A percentile compares a stretch with the other conserved stretches of the same genome.
Conservation (phyloP, 1,139 yeast genomes). For the Pichia cactophila region DNA sequence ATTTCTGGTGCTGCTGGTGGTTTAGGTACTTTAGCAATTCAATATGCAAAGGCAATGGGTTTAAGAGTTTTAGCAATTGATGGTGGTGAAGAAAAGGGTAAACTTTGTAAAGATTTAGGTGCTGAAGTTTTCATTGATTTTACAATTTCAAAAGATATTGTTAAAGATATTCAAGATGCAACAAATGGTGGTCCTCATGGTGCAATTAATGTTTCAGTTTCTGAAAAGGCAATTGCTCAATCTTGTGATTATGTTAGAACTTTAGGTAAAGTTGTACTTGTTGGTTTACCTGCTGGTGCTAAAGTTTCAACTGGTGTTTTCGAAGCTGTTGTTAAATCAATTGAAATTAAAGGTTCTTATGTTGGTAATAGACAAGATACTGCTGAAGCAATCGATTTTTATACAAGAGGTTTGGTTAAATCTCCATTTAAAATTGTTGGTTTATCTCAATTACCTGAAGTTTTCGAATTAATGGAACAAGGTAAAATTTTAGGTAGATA, state of each 20-base stretch:
- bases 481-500: slow-evolving; percentile 69
- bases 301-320: slow-evolving; percentile 56
- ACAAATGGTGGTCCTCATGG: slow-evolving; percentile 73
- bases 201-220: slow-evolving; percentile 65
- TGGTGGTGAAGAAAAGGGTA: slow-evolving; percentile 63
- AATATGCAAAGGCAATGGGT: slow-evolving; percentile 72
- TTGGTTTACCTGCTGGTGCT: slow-evolving; percentile 70
- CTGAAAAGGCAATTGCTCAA: slow-evolving; percentile 57
- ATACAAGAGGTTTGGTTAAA: slow-evolving; percentile 57
- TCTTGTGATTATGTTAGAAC: slow-evolving; percentile 61
- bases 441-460: slow-evolving; percentile 53
- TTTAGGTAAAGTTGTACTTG: slow-evolving; percentile 63
- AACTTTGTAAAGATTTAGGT: slow-evolving; percentile 50
- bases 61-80: slow-evolving; percentile 65
- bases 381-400: slow-evolving; percentile 70
- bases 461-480: slow-evolving; percentile 59
- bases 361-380: slow-evolving; percentile 79
- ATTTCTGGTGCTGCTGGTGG: slow-evolving; percentile 80
- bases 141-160: slow-evolving; percentile 49
- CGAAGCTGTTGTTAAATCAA: slow-evolving; percentile 56
- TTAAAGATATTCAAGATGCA: slow-evolving; percentile 43
- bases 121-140: slow-evolving; percentile 67
- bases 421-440: slow-evolving; percentile 68
- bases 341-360: slow-evolving; percentile 61
- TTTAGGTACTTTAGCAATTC: slow-evolving; percentile 65